These are phyloP conservation scores for Euphrasia arctica DNA, from an alignment of 305 asterid genomes.

Conservation along the genomic window DNA sequence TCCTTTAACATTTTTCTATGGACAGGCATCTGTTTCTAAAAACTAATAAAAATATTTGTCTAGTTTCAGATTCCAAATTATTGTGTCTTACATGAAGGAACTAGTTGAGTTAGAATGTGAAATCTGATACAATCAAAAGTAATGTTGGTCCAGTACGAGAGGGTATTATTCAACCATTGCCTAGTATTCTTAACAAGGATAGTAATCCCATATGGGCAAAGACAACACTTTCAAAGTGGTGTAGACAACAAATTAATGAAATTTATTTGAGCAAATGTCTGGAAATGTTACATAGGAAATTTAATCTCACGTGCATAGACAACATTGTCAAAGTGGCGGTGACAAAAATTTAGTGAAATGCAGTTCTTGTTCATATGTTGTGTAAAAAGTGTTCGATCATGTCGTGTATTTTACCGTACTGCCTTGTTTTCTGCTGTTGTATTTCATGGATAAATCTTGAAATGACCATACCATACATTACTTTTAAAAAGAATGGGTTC, in stretches of 20 bases:
- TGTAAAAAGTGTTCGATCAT: background rate
- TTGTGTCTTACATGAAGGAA: background rate
- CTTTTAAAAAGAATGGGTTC: background rate
- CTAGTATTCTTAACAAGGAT: background rate
- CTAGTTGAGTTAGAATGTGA: background rate
- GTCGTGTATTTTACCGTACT: background rate
- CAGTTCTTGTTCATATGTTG: no score
- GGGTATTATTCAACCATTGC: background rate
- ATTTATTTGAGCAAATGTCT: no score
- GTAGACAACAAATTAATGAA: background rate
- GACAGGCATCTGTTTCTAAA: background rate
- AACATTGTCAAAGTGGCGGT: no score
- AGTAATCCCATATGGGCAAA: background rate
- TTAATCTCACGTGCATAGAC: background rate
- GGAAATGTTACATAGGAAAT: background rate
- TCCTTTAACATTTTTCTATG: background rate
- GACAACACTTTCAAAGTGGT: no score
- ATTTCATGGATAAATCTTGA: background rate
- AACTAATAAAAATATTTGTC: background rate
- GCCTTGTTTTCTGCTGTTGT: background rate
- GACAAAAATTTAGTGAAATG: no score
- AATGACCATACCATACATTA: background rate
- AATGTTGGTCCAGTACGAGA: background rate
- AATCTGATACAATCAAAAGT: background rate
- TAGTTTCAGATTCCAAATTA: background rate